Conservation (phyloP, 192 early-diverging fungal genomes). For the Coemansia sp. region DNA sequence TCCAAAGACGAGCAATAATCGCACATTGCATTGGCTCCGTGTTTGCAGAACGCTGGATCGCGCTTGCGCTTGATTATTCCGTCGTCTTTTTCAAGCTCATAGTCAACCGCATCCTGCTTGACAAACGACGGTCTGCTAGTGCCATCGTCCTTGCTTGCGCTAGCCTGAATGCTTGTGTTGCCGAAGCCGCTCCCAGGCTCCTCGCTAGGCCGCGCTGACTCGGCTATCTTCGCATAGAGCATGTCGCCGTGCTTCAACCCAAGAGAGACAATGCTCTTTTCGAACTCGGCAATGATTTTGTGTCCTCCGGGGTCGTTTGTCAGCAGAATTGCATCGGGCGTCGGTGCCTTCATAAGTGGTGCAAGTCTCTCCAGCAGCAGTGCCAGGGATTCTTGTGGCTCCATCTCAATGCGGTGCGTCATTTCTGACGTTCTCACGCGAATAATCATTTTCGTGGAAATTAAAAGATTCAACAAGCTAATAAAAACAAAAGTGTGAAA, state of each 20-base stretch:
- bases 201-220: conserved; percentile 32
- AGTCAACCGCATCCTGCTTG: conserved; percentile 76
- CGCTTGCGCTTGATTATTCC: conserved; percentile 81
- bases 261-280: conserved; percentile 29
- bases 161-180: not conserved
- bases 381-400: conserved; percentile 28
- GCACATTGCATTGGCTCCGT: conserved; percentile 46
- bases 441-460: conserved; percentile 33
- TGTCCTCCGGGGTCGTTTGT: conserved; percentile 25
- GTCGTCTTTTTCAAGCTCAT: conserved; percentile 73
- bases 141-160: conserved; percentile 1
- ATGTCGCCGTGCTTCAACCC: conserved; percentile 49
- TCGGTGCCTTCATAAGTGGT: conserved; percentile 29
- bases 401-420: conserved; percentile 48
- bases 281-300: conserved; percentile 39
- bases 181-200: conserved; percentile 5
- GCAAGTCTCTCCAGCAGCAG: conserved; percentile 34
- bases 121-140: conserved; percentile 12
- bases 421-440: conserved; percentile 47
- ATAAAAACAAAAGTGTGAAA: not conserved
- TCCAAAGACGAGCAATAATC: conserved; percentile 53
- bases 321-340: conserved; percentile 37
- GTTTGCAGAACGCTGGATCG: conserved; percentile 75
- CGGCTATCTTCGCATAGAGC: conserved; percentile 32
- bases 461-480: not conserved